Base-by-base conservation (phyloP, 2,329 filamentous ascomycete species). In the Colletotrichum sp. region DNA sequence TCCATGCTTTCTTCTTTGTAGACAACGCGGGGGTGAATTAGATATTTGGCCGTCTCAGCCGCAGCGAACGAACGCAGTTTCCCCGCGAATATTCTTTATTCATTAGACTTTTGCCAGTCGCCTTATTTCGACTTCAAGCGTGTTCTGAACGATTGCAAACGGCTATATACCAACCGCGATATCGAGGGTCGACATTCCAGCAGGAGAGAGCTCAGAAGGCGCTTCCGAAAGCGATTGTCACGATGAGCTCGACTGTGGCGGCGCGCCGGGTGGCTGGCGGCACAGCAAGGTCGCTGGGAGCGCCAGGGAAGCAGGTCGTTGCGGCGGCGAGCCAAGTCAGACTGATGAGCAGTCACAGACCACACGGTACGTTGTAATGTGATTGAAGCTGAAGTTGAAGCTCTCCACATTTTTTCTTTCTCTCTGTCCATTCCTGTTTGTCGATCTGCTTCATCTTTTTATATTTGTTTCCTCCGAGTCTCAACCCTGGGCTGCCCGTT, bases 201-300 rank as follows among this genome's bases (percentile, higher is more conserved):
- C 58, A 16, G 8, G 24, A 56, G 8, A 65, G 21, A 18, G 38
- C 24, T 56, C 28, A 55, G 30, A 43, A 43, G n/a, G 26, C 34
- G 26, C 36, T 32, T 64, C 15, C 10, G 21, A 43, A 34, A 18
- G 6, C 34, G 26, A 58, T 26, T 28, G 43, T 79, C 69, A 69
- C 79, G 79, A 71, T 62, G 78, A 69, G 77, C 80, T 58, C 79
- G 81, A 70, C 81, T 83, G 55, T 79, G 65, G 70, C 64, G 34
- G 64, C 70, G 34, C 30, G 56, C 26, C 52, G 73, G 36, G 38
- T 48, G 28, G 65, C 36, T 48, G 69, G 69, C 69, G 62, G 66
- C 43, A 64, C 68, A 30, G 60, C 70, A 24, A 75, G 62, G 38
- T 66, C 65, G 28, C 68, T 78, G 13, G 56, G 66, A 61, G 52